Evolutionary conservation across 2,329 filamentous ascomycete genomes (phyloP), one percentile per base, ranked within the genome.

Genomic region (Colletotrichum sansevieriae): DNA sequence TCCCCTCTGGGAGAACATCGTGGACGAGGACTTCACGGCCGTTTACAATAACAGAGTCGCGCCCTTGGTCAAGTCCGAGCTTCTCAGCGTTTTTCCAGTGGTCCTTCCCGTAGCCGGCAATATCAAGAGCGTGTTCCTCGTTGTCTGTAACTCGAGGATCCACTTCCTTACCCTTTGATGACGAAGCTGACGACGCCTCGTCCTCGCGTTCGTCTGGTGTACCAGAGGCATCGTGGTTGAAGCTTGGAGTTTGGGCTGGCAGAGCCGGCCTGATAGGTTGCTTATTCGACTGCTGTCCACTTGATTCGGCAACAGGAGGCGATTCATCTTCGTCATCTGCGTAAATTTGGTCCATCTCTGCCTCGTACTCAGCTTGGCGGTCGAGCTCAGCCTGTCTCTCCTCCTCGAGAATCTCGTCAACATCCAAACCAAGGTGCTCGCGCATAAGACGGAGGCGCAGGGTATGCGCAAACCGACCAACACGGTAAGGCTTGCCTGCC

Each of bases 351-450:
- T 88, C 82, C 88, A 91, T 91, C 58, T 90, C 86, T 4, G 82
- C 79, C 74, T 88, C 84, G 72, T 87, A 90, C 33, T 82, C 79
- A 4, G 79, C 80, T 58, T 85, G 84, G 13, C 85, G 82, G 73
- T 91, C 90, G 56, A 89, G 78, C 74, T 94, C 91, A 33, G 88
- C 88, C 72, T 88, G 86, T 58, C 91, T 86, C 72, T 94, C 91
- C 70, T 95, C 89, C 75, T 96, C 93, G 75, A 93, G 89, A 68
- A 98, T 91, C 75, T 93, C 92, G 78, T 99, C 96, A 4, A 97
- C 94, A 76, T 98, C 95, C 44, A 98, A 84, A n/a, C 96, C 96
- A 35, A 99, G 84, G 82, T 99, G 96, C 80, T 99, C 96, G 71
- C 95, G 89, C 96, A 98, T 98, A 56, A 98, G 84, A 29, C 96